phyloP scores from a whole-genome alignment of 2,329 filamentous ascomycete genomes.

The Aspergillus jensenii region DNA sequence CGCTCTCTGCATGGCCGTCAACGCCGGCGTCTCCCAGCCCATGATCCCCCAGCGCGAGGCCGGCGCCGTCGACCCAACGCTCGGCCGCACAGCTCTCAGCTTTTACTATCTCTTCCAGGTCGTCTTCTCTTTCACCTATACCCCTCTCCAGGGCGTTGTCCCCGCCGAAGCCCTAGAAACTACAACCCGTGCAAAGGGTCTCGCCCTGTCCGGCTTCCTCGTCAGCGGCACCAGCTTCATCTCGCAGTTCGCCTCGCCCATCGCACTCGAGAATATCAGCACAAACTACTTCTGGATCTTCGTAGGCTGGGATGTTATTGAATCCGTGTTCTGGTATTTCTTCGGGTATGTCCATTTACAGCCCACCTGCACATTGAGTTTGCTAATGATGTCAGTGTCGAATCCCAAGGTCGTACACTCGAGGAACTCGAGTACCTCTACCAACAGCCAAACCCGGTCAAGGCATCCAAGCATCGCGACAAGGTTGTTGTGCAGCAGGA shows the following conservation, averaged over 20 bases:
- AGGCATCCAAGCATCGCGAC: slow-evolving; percentile 47
- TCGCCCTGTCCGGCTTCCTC: slow-evolving; percentile 48
- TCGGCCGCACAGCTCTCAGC: slow-evolving; percentile 46
- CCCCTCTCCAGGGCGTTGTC: slow-evolving; percentile 50
- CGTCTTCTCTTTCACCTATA: slow-evolving; percentile 53
- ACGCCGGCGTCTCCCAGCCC: slow-evolving; percentile 46
- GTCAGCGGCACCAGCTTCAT: slow-evolving; percentile 50
- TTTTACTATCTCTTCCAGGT: slow-evolving; percentile 54
- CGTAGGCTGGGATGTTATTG: slow-evolving; percentile 50
- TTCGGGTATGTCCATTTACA: slow-evolving; percentile 49
- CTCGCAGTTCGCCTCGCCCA: slow-evolving; percentile 51
- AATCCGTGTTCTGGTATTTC: slow-evolving; percentile 46
- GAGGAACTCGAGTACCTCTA: slow-evolving; percentile 54
- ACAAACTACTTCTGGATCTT: slow-evolving; percentile 45
- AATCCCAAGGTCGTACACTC: slow-evolving; percentile 48
- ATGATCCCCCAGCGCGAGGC: slow-evolving; percentile 26
- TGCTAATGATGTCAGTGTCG: not conserved
- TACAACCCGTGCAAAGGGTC: slow-evolving; percentile 50
- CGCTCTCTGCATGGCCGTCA: slow-evolving; percentile 45
- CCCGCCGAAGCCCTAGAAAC: slow-evolving; percentile 51
- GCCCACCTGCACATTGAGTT: too few relatives aligned
- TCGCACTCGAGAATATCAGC: slow-evolving; percentile 46
- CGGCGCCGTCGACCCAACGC: slow-evolving; percentile 35
- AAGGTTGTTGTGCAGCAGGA: slow-evolving; percentile 49
- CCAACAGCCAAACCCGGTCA: slow-evolving; percentile 51